Conservation (phyloP, 176 grass and related monocot species). For the Eremochloa ophiuroides region DNA sequence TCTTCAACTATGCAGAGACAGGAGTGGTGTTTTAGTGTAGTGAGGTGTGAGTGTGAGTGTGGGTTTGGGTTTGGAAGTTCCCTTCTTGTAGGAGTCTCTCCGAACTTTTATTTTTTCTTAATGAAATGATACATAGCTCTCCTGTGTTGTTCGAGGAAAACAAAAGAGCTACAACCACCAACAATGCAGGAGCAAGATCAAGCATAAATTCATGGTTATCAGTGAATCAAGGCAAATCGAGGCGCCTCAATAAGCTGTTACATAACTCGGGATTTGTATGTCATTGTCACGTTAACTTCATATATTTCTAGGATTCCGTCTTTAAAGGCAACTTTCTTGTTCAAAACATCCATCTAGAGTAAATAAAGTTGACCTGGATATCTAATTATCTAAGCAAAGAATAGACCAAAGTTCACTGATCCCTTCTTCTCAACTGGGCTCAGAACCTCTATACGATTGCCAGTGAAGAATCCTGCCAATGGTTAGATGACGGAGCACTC, state of each 20-base stretch:
- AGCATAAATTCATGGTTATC: background rate
- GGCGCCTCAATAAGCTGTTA: background rate
- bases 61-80: too few relatives aligned
- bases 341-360: too few relatives aligned
- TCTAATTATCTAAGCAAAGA: background rate
- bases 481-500: background rate
- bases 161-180: background rate
- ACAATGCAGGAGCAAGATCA: background rate
- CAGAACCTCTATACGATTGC: background rate
- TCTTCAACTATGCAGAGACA: too few relatives aligned
- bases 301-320: too few relatives aligned
- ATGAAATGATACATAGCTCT: too few relatives aligned
- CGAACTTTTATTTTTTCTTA: too few relatives aligned
- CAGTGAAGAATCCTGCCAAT: background rate
- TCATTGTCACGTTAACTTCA: background rate
- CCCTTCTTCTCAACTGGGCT: background rate
- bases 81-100: too few relatives aligned
- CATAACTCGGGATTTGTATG: background rate
- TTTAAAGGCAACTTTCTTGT: too few relatives aligned
- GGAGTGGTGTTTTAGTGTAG: too few relatives aligned
- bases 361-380: background rate
- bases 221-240: background rate
- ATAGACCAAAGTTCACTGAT: background rate
- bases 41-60: too few relatives aligned
- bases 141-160: too few relatives aligned